Percentiles rank a stretch among this genome's conserved stretches.
Evolutionary conservation across 352 stramenopile genomes (phyloP).

Genomic region (Aphanomyces stellatus): DNA sequence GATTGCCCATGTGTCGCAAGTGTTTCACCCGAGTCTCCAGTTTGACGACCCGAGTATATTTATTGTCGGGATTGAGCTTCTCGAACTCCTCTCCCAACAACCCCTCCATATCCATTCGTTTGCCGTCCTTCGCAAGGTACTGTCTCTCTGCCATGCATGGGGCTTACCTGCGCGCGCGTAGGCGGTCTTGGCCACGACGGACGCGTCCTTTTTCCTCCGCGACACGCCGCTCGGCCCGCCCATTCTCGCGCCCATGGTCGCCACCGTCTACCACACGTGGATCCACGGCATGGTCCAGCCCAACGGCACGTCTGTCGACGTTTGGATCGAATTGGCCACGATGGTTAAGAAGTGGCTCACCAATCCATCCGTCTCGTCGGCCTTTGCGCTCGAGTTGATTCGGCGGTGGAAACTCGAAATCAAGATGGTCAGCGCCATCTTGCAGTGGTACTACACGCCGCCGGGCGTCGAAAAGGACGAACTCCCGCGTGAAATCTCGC

Average conservation of each 20-base stretch:
- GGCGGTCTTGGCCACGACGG: slow-evolving; percentile 13
- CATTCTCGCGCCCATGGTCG: slow-evolving; percentile 70
- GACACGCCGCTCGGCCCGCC: slow-evolving; percentile 18
- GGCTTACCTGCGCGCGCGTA: neutral
- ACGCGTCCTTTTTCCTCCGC: slow-evolving; percentile 15
- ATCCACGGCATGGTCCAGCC: slow-evolving; percentile 64
- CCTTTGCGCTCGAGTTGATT: slow-evolving; percentile 53
- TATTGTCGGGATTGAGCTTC: slow-evolving; percentile 73
- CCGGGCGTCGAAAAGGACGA: slow-evolving; percentile 6
- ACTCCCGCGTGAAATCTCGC: neutral
- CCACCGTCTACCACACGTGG: slow-evolving; percentile 73
- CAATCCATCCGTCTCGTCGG: slow-evolving; percentile 44
- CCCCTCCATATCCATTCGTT: slow-evolving; percentile 76
- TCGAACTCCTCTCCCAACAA: slow-evolving; percentile 79
- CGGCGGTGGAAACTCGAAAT: slow-evolving; percentile 83
- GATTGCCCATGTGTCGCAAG: slow-evolving; percentile 82
- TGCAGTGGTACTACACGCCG: slow-evolving; percentile 9
- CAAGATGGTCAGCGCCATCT: neutral
- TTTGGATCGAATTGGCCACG: slow-evolving; percentile 77
- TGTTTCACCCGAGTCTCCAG: slow-evolving; percentile 80
- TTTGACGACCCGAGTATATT: slow-evolving; percentile 77
- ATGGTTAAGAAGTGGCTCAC: slow-evolving; percentile 73
- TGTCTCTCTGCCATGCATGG: neutral
- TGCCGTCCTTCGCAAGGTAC: slow-evolving; percentile 66
- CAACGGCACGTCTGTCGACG: slow-evolving; percentile 46